phyloP scores from a whole-genome alignment of 108 stramenopile species.

The Stephanodiscus triporus region DNA sequence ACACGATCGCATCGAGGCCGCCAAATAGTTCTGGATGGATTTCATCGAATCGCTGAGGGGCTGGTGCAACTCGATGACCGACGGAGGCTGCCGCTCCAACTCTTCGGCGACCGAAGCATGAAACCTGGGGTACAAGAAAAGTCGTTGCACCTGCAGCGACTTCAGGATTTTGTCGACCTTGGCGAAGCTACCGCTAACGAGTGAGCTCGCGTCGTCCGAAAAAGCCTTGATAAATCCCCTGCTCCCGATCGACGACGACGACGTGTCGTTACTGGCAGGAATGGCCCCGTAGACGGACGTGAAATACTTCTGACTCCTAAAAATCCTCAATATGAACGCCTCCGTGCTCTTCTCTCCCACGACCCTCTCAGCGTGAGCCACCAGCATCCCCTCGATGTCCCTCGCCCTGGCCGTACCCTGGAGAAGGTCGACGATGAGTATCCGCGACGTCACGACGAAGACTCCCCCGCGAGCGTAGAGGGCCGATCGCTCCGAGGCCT shows the following conservation, averaged over 20 bases:
- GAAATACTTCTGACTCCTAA: conserved; percentile 68
- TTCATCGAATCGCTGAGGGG: conserved; percentile 84
- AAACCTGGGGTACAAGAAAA: conserved; percentile 96
- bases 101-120: conserved; percentile 79
- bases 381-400: conserved; percentile 89
- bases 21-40: conserved; percentile 86
- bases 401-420: conserved; percentile 65
- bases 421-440: conserved; percentile 96
- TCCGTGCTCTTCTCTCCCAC: conserved; percentile 90
- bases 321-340: conserved; percentile 96
- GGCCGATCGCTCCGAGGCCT: conserved; percentile 65
- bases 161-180: conserved; percentile 88
- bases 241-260: conserved; percentile 24
- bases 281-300: not conserved
- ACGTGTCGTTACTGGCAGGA: conserved; percentile 18
- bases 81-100: conserved; percentile 75
- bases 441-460: conserved; percentile 91
- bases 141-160: conserved; percentile 75
- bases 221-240: conserved; percentile 96
- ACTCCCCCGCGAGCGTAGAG: conserved; percentile 72
- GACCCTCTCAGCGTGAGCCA: conserved; percentile 92
- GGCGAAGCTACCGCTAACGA: conserved; percentile 84
- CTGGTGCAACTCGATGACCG: conserved; percentile 89
- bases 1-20: conserved; percentile 86
- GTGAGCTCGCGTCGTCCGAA: conserved; percentile 84